phyloP scores from a whole-genome alignment of 75 land plant genomes.

The Pinus albicaulis region DNA sequence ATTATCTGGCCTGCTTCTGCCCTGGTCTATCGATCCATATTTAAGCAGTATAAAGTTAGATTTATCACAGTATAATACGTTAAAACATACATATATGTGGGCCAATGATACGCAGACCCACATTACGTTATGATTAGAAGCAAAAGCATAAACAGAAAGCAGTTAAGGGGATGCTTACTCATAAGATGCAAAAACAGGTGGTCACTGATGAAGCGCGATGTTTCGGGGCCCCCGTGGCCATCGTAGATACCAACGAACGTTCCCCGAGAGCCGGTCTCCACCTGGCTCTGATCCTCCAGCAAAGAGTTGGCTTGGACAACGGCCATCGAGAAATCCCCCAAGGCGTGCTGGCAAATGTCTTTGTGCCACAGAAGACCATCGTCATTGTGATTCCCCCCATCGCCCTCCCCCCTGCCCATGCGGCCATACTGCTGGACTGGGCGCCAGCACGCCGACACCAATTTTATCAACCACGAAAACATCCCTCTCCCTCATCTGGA shows the following conservation, averaged over 20 bases:
- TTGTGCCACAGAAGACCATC: slow-evolving; percentile 75
- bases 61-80: no score
- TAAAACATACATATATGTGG: no score
- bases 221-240: slow-evolving; percentile 93
- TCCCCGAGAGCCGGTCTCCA: slow-evolving; percentile 70
- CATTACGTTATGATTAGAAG: no score
- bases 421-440: slow-evolving; percentile 44
- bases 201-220: slow-evolving; percentile 68
- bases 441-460: slow-evolving; percentile 34
- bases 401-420: slow-evolving; percentile 51
- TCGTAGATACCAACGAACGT: slow-evolving; percentile 86
- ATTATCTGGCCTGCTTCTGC: no score
- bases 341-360: slow-evolving; percentile 53
- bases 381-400: slow-evolving; percentile 15
- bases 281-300: slow-evolving; percentile 79
- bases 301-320: slow-evolving; percentile 75
- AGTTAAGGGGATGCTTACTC: slow-evolving; percentile 28
- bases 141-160: no score
- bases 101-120: no score
- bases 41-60: no score
- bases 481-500: slow-evolving; percentile 51
- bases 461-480: slow-evolving; percentile 48
- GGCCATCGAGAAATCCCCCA: slow-evolving; percentile 86
- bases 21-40: no score
- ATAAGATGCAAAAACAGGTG: slow-evolving; percentile 55